Evolutionary conservation across 257 asterid species (phyloP), one percentile per base, ranked within the genome.

Genomic region (Plantago major): DNA sequence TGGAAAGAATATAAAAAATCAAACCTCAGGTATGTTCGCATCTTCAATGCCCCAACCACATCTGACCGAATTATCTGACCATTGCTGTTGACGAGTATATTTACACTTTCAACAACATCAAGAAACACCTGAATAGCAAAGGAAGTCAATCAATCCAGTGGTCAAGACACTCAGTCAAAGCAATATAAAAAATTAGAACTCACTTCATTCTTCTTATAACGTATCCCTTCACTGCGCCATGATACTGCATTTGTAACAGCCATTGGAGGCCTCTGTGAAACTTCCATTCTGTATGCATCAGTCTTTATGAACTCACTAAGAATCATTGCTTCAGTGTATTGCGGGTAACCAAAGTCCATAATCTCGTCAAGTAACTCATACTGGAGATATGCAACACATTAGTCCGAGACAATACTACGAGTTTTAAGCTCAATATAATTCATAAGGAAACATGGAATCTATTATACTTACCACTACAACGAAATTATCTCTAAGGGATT

Each of bases 31-130:
- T 74, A 68, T 53, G 82, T 68, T 15, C 82, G 65, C 85, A 79
- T 76, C 52, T 79, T 79, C 59, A 79, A 58, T 16, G 85, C 85
- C 30, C 85, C 85, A 62, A 67, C 60, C 51, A 79, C 82, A 44
- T 78, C 83, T 37, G 84, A 79, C 44, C 77, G 70, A 60, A 79
- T 72, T 69, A 79, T 72, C 58, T 79, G 84, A 30, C 84, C 84
- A 57, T 79, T 75, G 65, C 79, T 79, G 71, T 75, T 79, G 33
- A 79, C 84, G 47, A 79, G 71, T 58, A 72, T 63, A 67, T 79
- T 75, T 45, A 79, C 81, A 56, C 81, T 79, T 72, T 79, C 84
- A 26, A 79, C 79, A 42, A 72, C 84, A 69, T 79, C 84, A 68
- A 79, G 76, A 51, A 79, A 79, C 22, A 79, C 84, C 84, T 79